Evolutionary conservation across 768 basidiomycete species (phyloP), one percentile per base, ranked within the genome.

Genomic region (Naganishia vaughanmartiniae): DNA sequence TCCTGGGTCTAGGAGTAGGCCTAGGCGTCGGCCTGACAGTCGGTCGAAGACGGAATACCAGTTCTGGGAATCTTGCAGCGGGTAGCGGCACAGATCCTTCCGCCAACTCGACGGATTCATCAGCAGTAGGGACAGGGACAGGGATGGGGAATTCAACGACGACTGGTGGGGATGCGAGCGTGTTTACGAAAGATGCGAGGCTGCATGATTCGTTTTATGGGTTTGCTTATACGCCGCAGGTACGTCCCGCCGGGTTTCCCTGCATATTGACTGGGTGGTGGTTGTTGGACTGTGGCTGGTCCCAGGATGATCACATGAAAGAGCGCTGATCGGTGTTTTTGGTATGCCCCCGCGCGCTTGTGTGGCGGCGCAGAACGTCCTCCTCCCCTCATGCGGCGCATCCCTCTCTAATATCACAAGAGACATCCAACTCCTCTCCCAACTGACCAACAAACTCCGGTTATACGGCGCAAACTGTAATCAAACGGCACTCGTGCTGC

Each of bases 161-260:
- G 66, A 83, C 83, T 2, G 80, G 86, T 75, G 45, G 48, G 19
- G 90, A 94, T 80, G 91, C 93, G 4, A 91, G 88, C 80, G 84
- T 85, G 21, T 96, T 94, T 81, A 80, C 81, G 24, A 89, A 88
- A 82, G 86, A 94, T 79, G 65, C 86, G 2, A 84, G 84, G 34
- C 82, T 95, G 60, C 85, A 88, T 72, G 87, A 90, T 73, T 85
- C 87, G 0, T 91, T 96, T 82, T 95, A 89, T 78, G 93, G 90
- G 5, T 77, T 95, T 28, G 93, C 93, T 0, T 95, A 95, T 80
- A 92, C 91, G 0, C 92, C 93, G 0, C 69, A 77, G 51, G 80
- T 79, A 66, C 67, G 79, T 73, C 0, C 4, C 24, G 28, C 30
- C 21, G 30, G n/a, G n/a, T n/a, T n/a, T n/a, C n/a, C n/a, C n/a